Percentiles rank a stretch among this genome's conserved stretches.
These are phyloP conservation scores for Cornus kousa DNA, from an alignment of 148 eudicot genomes.

Conservation along the genomic window DNA sequence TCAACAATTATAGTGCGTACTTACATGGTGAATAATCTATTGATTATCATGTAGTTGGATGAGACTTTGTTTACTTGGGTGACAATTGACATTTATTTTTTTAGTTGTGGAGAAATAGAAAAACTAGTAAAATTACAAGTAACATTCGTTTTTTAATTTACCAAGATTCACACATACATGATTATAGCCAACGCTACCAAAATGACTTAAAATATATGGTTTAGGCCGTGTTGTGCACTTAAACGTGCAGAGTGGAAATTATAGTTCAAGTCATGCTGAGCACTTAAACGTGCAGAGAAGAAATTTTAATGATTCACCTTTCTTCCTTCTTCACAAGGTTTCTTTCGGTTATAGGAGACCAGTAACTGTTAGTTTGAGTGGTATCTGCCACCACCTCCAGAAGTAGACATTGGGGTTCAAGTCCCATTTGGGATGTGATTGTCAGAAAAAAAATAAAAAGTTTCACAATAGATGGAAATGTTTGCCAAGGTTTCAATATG, in stretches of 20 bases:
- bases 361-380: neutral
- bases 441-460: neutral
- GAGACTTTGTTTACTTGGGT: neutral
- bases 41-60: neutral
- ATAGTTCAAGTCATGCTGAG: neutral
- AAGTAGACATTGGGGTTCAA: neutral
- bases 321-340: neutral
- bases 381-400: neutral
- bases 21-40: neutral
- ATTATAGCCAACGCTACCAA: neutral
- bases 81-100: neutral
- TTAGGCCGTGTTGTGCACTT: neutral
- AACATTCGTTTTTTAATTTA: neutral
- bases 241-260: neutral
- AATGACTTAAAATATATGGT: neutral
- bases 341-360: neutral
- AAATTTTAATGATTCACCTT: neutral
- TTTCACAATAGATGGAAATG: neutral
- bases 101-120: neutral
- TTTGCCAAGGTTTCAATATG: too few species aligned
- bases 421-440: neutral
- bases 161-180: neutral
- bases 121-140: neutral
- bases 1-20: neutral
- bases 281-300: neutral